Conservation (phyloP, 2,329 filamentous ascomycete genomes). For the Neopestalotiopsis sp. region DNA sequence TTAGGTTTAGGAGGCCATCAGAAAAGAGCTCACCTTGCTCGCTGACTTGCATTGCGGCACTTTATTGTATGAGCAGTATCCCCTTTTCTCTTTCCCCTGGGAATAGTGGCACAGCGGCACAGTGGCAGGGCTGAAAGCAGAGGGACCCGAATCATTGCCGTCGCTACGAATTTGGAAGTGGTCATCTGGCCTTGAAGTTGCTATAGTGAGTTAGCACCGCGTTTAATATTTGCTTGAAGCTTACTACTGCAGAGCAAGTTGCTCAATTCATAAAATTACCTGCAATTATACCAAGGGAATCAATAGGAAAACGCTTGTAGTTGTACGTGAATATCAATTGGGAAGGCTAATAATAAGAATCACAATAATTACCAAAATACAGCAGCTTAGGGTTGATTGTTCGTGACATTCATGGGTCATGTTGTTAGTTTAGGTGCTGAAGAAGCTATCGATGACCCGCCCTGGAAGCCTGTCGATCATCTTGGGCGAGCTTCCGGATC, state of each 20-base stretch:
- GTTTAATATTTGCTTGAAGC: background rate
- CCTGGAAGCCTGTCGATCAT: conserved; percentile 1
- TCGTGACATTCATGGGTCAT: background rate
- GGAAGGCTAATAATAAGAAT: too few species aligned
- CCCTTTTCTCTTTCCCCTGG: background rate
- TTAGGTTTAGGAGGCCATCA: background rate
- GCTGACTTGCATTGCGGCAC: background rate
- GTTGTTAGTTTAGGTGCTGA: background rate
- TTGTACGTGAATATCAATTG: too few species aligned
- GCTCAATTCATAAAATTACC: background rate
- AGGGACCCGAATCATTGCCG: conserved; percentile 9
- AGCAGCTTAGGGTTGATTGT: background rate
- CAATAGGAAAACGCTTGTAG: too few species aligned
- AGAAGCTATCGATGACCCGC: background rate
- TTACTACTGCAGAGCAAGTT: background rate
- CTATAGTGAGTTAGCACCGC: background rate
- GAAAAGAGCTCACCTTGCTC: background rate
- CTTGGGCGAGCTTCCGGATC: background rate
- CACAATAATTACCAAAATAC: too few species aligned
- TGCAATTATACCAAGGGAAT: too few species aligned
- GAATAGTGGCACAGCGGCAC: background rate
- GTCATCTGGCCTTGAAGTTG: background rate
- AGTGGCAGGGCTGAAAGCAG: background rate
- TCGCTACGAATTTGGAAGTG: background rate
- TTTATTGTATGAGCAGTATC: background rate